Conservation (phyloP, 2,329 filamentous ascomycete genomes). For the Sclerotinia sclerotiorum region DNA sequence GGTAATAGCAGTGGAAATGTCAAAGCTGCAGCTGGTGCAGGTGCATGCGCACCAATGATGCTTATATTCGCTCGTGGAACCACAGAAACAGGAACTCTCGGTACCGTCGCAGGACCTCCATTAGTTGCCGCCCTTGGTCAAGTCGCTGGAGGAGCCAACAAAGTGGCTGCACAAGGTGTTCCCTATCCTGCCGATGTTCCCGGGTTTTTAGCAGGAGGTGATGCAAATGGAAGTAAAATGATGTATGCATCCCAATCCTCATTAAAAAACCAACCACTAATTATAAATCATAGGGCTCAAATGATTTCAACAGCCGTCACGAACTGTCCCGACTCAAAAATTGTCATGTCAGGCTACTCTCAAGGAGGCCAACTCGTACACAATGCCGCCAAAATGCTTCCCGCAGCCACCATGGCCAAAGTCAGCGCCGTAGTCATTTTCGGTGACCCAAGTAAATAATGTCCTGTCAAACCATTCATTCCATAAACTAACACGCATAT, state of each 20-base stretch:
- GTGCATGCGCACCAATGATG: conserved; percentile 33
- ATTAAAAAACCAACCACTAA: not conserved
- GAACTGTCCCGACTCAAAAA: conserved; percentile 29
- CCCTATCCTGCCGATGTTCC: conserved; percentile 49
- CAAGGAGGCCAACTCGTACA: conserved; percentile 38
- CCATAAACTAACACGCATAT: not conserved
- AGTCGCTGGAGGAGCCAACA: conserved; percentile 45
- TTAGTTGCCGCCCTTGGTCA: conserved; percentile 34
- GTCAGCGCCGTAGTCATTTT: conserved; percentile 34
- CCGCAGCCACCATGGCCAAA: conserved; percentile 27
- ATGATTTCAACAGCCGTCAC: conserved; percentile 28
- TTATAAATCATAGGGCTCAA: conserved; percentile 22
- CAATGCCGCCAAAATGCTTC: conserved; percentile 27
- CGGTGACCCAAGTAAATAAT: conserved; percentile 32
- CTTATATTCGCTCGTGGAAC: conserved; percentile 37
- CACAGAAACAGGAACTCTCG: conserved; percentile 30
- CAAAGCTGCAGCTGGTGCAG: conserved; percentile 3
- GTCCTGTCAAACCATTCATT: not conserved
- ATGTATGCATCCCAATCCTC: conserved; percentile 40
- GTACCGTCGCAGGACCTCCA: conserved; percentile 35
- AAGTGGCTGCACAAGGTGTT: conserved; percentile 53
- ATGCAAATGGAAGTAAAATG: conserved; percentile 44
- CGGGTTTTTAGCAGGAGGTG: conserved; percentile 50
- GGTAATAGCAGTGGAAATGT: not conserved
- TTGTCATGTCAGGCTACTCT: conserved; percentile 35